These are phyloP conservation scores for Haplosporangium sp. DNA, from an alignment of 371 early-diverging fungal species.

Conservation along the genomic window DNA sequence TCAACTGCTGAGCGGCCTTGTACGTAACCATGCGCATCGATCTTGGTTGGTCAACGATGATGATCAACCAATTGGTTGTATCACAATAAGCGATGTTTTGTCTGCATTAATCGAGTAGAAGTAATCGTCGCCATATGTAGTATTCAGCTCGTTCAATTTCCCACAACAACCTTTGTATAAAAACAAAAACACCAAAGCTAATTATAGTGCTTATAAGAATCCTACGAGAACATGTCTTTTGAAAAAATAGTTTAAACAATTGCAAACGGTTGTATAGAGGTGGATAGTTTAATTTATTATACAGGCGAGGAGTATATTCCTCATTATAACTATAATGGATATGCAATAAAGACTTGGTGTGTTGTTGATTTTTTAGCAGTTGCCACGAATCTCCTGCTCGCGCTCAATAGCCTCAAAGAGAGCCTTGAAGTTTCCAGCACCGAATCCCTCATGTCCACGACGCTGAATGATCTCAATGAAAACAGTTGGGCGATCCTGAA, in stretches of 20 bases:
- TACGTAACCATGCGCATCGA: constrained; percentile 63
- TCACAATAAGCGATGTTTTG: constrained; percentile 60
- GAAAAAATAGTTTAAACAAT: too few relatives aligned
- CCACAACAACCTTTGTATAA: too few relatives aligned
- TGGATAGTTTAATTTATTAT: too few relatives aligned
- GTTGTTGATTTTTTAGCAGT: constrained; percentile 63
- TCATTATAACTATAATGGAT: too few relatives aligned
- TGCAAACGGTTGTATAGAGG: too few relatives aligned
- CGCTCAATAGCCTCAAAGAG: constrained; percentile 94
- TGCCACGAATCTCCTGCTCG: constrained; percentile 95
- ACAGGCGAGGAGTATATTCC: too few relatives aligned
- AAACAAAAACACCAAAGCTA: too few relatives aligned
- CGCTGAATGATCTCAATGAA: constrained; percentile 98
- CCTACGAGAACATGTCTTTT: too few relatives aligned
- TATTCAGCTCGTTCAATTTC: too few relatives aligned
- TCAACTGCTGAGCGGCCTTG: constrained; percentile 68
- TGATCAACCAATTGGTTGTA: constrained; percentile 65
- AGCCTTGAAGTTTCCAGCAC: constrained; percentile 98
- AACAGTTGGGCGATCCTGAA: constrained; percentile 96
- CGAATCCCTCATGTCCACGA: constrained; percentile 94
- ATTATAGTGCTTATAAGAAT: too few relatives aligned
- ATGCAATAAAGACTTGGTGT: too few relatives aligned
- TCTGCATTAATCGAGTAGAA: constrained; percentile 32
- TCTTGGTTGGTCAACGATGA: constrained; percentile 70
- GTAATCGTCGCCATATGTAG: too few relatives aligned